These are phyloP conservation scores for Polytrichum formosum DNA, from an alignment of 225 moss, liverwort and hornwort genomes.

Conservation along the genomic window DNA sequence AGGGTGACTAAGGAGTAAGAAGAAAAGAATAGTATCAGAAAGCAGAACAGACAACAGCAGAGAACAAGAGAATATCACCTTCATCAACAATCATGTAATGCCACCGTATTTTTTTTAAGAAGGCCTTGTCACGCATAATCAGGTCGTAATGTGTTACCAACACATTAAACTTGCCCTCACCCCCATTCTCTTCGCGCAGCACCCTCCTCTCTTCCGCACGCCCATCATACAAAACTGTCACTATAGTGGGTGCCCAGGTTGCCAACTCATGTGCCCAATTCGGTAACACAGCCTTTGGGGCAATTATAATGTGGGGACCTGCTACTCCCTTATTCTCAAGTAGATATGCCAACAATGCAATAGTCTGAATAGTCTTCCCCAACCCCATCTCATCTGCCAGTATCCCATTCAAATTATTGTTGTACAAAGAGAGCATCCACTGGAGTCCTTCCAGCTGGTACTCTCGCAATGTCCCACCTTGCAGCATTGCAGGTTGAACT, in stretches of 20 bases:
- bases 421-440: slow-evolving; percentile 99
- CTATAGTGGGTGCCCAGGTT: slow-evolving; percentile 79
- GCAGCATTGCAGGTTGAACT: slow-evolving; percentile 79
- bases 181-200: slow-evolving; percentile 78
- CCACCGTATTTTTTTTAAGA: slow-evolving; percentile 91
- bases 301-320: slow-evolving; percentile 94
- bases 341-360: slow-evolving; percentile 86
- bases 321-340: slow-evolving; percentile 87
- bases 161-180: slow-evolving; percentile 87
- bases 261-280: slow-evolving; percentile 95
- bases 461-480: slow-evolving; percentile 79
- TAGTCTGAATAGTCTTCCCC: slow-evolving; percentile 98
- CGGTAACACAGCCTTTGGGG: slow-evolving; percentile 95
- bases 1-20: too few relatives aligned
- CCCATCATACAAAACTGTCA: slow-evolving; percentile 88
- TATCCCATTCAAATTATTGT: slow-evolving; percentile 96
- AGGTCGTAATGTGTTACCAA: slow-evolving; percentile 97
- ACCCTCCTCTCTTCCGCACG: slow-evolving; percentile 85
- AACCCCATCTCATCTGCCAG: slow-evolving; percentile 98
- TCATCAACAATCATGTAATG: slow-evolving; percentile 99
- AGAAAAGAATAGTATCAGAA: too few relatives aligned
- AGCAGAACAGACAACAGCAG: too few relatives aligned
- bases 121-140: slow-evolving; percentile 98
- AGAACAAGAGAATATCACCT: slow-evolving; percentile 33
- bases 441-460: slow-evolving; percentile 99